Percentiles rank a stretch among this genome's conserved stretches.
Conservation (phyloP, 2,329 filamentous ascomycete species). For the Clonostachys sp. region DNA sequence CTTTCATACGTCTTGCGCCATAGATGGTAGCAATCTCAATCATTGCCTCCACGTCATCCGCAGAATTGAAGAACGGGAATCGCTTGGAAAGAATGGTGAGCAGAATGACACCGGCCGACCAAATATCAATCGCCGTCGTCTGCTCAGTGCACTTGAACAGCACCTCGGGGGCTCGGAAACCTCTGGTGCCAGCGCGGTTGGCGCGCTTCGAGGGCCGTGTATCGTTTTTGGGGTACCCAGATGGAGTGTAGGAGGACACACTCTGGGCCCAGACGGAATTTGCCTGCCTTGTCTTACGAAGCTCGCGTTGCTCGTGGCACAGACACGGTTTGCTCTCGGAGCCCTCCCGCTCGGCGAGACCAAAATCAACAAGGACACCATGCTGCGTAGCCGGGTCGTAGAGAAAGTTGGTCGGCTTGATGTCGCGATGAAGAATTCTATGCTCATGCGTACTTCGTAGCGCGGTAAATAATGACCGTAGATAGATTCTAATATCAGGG, state of each 20-base stretch:
- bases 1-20: conserved; percentile 77
- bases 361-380: conserved; percentile 97
- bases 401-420: conserved; percentile 96
- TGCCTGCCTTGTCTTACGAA: conserved; percentile 57
- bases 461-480: conserved; percentile 82
- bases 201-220: conserved; percentile 82
- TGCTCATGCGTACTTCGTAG: conserved; percentile 78
- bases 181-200: conserved; percentile 90
- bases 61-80: conserved; percentile 97
- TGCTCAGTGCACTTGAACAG: conserved; percentile 96
- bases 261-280: conserved; percentile 52
- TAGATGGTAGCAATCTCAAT: conserved; percentile 97
- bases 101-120: conserved; percentile 95
- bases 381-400: conserved; percentile 78
- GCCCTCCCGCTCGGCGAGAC: conserved; percentile 82
- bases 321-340: conserved; percentile 75
- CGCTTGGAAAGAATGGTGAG: conserved; percentile 88
- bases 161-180: conserved; percentile 94
- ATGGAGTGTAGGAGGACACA: conserved; percentile 13
- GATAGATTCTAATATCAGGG: conserved; percentile 82
- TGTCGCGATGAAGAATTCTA: conserved; percentile 87
- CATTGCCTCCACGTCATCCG: conserved; percentile 96
- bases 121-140: conserved; percentile 90
- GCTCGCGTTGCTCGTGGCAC: conserved; percentile 64
- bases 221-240: conserved; percentile 84